Percentiles rank a stretch among this genome's conserved stretches.
These are phyloP conservation scores for Phoma sp. DNA, from an alignment of 2,329 filamentous ascomycete genomes.

Conservation along the genomic window DNA sequence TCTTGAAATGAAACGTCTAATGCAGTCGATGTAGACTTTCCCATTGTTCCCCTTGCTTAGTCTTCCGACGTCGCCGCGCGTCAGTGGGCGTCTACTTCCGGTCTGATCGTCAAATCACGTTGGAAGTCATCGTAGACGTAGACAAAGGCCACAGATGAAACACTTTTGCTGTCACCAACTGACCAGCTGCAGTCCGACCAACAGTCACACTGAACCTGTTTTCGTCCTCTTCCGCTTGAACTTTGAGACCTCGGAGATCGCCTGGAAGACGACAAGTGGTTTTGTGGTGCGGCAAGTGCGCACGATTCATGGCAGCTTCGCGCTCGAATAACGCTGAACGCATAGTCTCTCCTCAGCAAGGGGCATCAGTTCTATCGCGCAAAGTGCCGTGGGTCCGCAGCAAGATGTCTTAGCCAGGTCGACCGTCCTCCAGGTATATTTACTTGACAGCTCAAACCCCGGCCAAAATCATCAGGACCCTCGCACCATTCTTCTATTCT, in stretches of 20 bases:
- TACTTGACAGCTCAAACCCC: not conserved
- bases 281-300: not conserved
- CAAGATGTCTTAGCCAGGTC: not conserved
- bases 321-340: not conserved
- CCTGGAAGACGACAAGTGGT: not conserved
- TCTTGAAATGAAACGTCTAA: not conserved
- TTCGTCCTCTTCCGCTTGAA: too few relatives aligned
- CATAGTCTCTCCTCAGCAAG: slow-evolving; percentile 3
- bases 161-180: too few relatives aligned
- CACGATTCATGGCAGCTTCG: not conserved
- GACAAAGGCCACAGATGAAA: too few relatives aligned
- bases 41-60: slow-evolving; percentile 4
- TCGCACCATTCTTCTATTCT: too few relatives aligned
- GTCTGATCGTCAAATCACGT: too few relatives aligned
- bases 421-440: not conserved
- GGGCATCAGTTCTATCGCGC: not conserved
- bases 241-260: too few relatives aligned
- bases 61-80: slow-evolving; percentile 6
- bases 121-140: too few relatives aligned
- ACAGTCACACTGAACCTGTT: too few relatives aligned
- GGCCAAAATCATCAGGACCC: too few relatives aligned
- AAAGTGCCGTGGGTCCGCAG: not conserved
- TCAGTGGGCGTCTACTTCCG: not conserved
- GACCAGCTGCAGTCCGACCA: too few relatives aligned
- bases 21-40: not conserved